Conservation (phyloP, 73 alveolate species). For the Vitrella brassicaformis region DNA sequence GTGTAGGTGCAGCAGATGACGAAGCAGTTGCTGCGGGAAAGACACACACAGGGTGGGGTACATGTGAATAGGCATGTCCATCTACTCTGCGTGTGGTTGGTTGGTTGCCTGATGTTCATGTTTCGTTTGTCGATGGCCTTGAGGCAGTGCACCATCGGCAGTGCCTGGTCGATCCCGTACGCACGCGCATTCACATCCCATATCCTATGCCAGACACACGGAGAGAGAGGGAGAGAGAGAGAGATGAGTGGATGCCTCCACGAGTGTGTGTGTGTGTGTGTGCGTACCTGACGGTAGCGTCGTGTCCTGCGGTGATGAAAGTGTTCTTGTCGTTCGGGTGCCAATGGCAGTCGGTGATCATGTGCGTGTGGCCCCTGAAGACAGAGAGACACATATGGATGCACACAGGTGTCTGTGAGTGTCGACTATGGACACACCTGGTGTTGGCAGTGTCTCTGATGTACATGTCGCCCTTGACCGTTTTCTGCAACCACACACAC, state of each 20-base stretch:
- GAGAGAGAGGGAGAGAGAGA: no score
- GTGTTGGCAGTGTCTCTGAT: conserved; percentile 72
- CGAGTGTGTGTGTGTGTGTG: no score
- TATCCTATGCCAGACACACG: no score
- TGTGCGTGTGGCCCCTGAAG: conserved; percentile 68
- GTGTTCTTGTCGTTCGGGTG: conserved; percentile 59
- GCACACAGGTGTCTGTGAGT: not conserved
- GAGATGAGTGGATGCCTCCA: no score
- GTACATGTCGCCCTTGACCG: conserved; percentile 80
- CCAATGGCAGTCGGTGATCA: conserved; percentile 68
- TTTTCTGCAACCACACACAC: no score
- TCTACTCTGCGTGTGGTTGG: no score
- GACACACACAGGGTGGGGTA: no score
- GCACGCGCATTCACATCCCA: conserved; percentile 65
- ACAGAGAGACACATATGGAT: not conserved
- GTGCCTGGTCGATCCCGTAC: conserved; percentile 63
- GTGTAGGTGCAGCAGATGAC: not conserved
- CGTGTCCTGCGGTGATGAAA: conserved; percentile 61
- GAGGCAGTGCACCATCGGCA: conserved; percentile 54
- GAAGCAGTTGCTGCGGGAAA: no score
- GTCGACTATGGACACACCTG: not conserved
- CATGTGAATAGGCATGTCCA: no score
- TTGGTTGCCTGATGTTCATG: not conserved
- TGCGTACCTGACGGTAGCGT: conserved; percentile 72
- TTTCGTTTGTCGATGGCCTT: conserved; percentile 14